A percentile compares a stretch with the other conserved stretches of the same genome.
Evolutionary conservation across 129 eudicot species (phyloP).

Genomic region (Scalesia atractyloides): DNA sequence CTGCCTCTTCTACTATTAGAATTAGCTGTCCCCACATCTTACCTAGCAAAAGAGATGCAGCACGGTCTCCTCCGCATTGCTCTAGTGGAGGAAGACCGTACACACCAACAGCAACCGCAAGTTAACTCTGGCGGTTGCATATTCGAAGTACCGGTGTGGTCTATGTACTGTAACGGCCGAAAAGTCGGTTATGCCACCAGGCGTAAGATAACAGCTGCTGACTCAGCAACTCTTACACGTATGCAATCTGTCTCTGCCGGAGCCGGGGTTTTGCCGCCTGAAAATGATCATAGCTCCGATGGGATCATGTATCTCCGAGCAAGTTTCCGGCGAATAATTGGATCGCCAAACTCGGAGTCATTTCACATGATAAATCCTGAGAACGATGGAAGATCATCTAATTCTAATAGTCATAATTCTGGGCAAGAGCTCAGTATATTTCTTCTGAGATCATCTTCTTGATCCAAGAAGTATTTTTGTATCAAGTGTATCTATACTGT

Average conservation of each 20-base stretch:
- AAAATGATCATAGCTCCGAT: slow-evolving; percentile 19
- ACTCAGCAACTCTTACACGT: slow-evolving; percentile 27
- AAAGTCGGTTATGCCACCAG: slow-evolving; percentile 47
- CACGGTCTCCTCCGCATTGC: slow-evolving; percentile 49
- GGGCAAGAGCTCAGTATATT: slow-evolving; percentile 47
- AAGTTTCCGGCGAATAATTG: slow-evolving; percentile 33
- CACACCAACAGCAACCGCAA: slow-evolving; percentile 22
- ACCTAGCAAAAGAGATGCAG: slow-evolving; percentile 43
- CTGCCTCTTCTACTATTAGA: slow-evolving; percentile 41
- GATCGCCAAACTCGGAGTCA: slow-evolving; percentile 40
- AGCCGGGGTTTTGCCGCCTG: slow-evolving; percentile 43
- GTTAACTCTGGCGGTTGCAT: slow-evolving; percentile 20
- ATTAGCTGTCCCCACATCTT: slow-evolving; percentile 37
- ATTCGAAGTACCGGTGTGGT: slow-evolving; percentile 45
- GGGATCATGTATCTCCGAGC: slow-evolving; percentile 48
- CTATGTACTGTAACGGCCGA: slow-evolving; percentile 42
- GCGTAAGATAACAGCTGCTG: slow-evolving; percentile 37
- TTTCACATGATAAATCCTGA: slow-evolving; percentile 49
- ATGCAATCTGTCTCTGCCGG: slow-evolving; percentile 45
- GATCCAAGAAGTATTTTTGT: background rate
- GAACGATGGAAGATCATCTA: slow-evolving; percentile 19
- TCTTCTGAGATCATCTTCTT: slow-evolving; percentile 45
- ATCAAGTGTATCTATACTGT: slow-evolving; percentile 8
- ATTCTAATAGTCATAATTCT: slow-evolving; percentile 16
- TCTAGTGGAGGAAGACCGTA: slow-evolving; percentile 30